Conservation (phyloP, 768 basidiomycete genomes). For the Lyophyllum shimeji region DNA sequence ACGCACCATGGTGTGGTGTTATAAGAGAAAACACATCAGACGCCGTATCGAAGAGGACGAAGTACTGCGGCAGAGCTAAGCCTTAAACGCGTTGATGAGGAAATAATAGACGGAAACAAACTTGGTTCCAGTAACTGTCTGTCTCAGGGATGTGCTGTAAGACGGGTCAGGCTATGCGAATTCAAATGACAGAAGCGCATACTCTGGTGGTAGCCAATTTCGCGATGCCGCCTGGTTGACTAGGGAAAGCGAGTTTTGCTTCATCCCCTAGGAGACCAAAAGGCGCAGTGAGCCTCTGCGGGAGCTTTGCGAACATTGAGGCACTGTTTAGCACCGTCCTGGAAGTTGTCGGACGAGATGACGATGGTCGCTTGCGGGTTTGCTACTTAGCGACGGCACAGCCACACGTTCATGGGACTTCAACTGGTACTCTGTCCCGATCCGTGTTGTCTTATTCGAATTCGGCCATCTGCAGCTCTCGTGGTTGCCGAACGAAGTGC, state of each 20-base stretch:
- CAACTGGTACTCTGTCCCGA: no score
- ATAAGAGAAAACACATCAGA: conserved; percentile 91
- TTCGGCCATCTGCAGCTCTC: not conserved
- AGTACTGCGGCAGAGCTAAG: conserved; percentile 51
- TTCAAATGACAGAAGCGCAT: conserved; percentile 27
- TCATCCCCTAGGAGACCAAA: conserved; percentile 84
- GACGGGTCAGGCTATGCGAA: conserved; percentile 2
- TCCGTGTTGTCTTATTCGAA: no score
- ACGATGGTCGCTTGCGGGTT: no score
- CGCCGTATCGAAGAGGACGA: conserved; percentile 82
- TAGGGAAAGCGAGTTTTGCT: conserved; percentile 87
- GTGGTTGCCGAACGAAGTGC: not conserved
- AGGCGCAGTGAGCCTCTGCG: conserved; percentile 70
- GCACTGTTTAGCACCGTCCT: not conserved
- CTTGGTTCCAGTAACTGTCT: conserved; percentile 92
- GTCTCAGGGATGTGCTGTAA: conserved; percentile 67
- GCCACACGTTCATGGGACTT: conserved; percentile 8
- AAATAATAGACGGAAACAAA: conserved; percentile 29
- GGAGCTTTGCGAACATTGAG: conserved; percentile 68
- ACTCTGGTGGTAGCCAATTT: conserved; percentile 76
- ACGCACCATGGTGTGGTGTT: conserved; percentile 80
- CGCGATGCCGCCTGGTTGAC: conserved; percentile 75
- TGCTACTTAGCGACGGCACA: not conserved
- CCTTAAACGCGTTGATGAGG: not conserved
- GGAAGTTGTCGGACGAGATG: not conserved